phyloP scores from a whole-genome alignment of 495 filamentous ascomycete genomes.

The Letharia columbiana region DNA sequence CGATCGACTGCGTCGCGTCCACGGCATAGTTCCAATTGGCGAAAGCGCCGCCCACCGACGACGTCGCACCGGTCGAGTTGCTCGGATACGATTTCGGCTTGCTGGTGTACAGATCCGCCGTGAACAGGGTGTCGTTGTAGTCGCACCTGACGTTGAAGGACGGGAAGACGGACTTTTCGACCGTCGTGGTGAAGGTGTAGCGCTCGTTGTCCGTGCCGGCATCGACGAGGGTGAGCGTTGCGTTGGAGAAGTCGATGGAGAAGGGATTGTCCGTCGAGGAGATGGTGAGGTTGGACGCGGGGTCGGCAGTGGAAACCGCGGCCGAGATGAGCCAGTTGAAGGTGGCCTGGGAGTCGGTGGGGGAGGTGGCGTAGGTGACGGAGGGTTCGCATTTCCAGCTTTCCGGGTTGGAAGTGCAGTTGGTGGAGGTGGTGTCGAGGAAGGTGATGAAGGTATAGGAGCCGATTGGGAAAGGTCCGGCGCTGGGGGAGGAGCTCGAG shows the following conservation, averaged over 20 bases:
- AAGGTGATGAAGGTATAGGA: constrained; percentile 47
- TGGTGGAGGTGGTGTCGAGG: constrained; percentile 39
- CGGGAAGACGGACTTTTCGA: constrained; percentile 39
- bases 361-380: constrained; percentile 33
- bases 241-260: constrained; percentile 37
- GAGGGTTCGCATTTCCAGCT: constrained; percentile 51
- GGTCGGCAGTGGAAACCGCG: constrained; percentile 8
- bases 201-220: constrained; percentile 34
- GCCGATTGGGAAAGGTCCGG: constrained; percentile 42
- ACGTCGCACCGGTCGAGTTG: background rate
- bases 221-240: constrained; percentile 32
- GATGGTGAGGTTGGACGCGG: constrained; percentile 27
- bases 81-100: constrained; percentile 35
- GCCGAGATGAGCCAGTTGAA: constrained; percentile 50
- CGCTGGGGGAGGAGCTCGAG: constrained; percentile 11
- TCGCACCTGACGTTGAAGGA: constrained; percentile 37
- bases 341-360: constrained; percentile 31
- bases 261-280: constrained; percentile 43
- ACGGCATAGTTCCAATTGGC: constrained; percentile 42
- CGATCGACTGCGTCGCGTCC: constrained; percentile 37
- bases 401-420: constrained; percentile 42
- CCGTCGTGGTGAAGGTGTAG: constrained; percentile 40
- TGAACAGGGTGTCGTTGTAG: constrained; percentile 42
- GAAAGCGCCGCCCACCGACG: constrained; percentile 17
- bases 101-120: constrained; percentile 46